Conservation (phyloP, 805 yeast species). For the Blastobotrys muscicola region DNA sequence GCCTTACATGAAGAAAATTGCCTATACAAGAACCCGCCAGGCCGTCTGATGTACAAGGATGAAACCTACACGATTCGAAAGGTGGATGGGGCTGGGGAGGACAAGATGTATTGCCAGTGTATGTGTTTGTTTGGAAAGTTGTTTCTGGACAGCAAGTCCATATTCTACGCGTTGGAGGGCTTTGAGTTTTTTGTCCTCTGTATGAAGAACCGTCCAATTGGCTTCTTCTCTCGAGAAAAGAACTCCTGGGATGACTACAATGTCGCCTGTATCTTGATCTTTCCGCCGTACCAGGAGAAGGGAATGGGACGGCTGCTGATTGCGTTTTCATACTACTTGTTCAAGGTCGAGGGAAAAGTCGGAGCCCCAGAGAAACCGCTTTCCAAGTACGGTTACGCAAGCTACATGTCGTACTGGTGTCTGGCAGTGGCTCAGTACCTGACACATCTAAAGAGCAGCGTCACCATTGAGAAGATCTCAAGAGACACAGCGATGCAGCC, state of each 20-base stretch:
- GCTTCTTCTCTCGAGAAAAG: constrained; percentile 84
- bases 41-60: constrained; percentile 60
- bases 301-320: constrained; percentile 72
- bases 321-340: constrained; percentile 72
- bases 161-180: constrained; percentile 66
- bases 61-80: constrained; percentile 47
- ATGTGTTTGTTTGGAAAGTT: constrained; percentile 78
- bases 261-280: constrained; percentile 80
- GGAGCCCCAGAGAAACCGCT: constrained; percentile 94
- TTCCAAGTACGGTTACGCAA: constrained; percentile 66
- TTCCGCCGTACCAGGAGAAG: constrained; percentile 84
- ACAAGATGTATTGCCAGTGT: constrained; percentile 63
- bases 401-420: constrained; percentile 74
- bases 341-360: constrained; percentile 47
- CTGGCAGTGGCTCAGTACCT: constrained; percentile 31
- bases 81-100: constrained; percentile 53
- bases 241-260: constrained; percentile 71
- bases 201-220: constrained; percentile 36
- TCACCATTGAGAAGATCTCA: constrained; percentile 22
- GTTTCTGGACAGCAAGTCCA: constrained; percentile 82
- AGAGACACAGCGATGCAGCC: constrained; percentile 27
- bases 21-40: constrained; percentile 37
- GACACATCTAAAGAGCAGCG: not conserved
- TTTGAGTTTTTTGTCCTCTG: constrained; percentile 63
- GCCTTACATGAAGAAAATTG: constrained; percentile 36